These are phyloP conservation scores for Alternaria novae-zelandiae DNA, from an alignment of 2,329 filamentous ascomycete species.

Conservation along the genomic window DNA sequence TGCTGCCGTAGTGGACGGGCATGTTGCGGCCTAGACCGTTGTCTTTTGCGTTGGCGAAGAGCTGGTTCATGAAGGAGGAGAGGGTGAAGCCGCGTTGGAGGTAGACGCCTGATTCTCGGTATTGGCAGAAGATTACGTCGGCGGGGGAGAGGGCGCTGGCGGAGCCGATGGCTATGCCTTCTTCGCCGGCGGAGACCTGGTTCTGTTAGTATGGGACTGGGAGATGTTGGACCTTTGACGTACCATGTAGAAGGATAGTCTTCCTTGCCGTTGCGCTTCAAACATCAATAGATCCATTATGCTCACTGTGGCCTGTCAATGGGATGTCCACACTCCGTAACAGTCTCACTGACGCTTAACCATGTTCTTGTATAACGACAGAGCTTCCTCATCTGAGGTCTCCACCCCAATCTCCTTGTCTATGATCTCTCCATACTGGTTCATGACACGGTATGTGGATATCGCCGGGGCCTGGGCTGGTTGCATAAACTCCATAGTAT, in stretches of 20 bases:
- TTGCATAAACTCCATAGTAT: constrained; percentile 75
- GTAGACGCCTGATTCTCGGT: constrained; percentile 91
- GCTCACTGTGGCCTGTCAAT: constrained; percentile 57
- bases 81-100: constrained; percentile 86
- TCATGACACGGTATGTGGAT: constrained; percentile 88
- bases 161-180: constrained; percentile 89
- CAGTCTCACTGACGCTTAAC: constrained; percentile 54
- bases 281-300: constrained; percentile 99
- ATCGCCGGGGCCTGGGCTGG: constrained; percentile 75
- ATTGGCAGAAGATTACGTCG: constrained; percentile 93
- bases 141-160: constrained; percentile 81
- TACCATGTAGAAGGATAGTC: constrained; percentile 96
- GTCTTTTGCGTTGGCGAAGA: constrained; percentile 88
- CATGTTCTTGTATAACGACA: constrained; percentile 70
- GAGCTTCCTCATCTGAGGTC: constrained; percentile 67
- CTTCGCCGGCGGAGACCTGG: constrained; percentile 81
- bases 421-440: constrained; percentile 84
- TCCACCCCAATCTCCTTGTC: constrained; percentile 72
- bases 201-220: background rate
- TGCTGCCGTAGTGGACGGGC: constrained; percentile 94
- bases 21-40: constrained; percentile 86
- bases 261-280: constrained; percentile 93
- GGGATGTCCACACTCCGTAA: background rate
- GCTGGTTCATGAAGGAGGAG: constrained; percentile 91
- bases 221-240: background rate